Evolutionary conservation across 1,139 yeast species (phyloP).

Genomic region (Scheffersomyces segobiensis): DNA sequence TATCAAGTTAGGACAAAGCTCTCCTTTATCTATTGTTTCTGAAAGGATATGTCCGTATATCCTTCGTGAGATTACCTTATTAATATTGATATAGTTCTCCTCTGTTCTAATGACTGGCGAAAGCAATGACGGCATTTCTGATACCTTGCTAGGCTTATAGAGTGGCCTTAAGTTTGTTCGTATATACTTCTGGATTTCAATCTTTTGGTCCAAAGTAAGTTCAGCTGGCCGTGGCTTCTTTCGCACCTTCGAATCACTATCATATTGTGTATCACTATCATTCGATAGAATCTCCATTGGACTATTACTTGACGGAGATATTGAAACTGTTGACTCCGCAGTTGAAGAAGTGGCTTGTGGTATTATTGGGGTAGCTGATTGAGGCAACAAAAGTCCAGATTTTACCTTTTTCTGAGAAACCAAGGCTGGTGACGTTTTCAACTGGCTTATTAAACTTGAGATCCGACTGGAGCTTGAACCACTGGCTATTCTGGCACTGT

Average conservation of each 20-base stretch:
- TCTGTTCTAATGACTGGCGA: constrained; percentile 22
- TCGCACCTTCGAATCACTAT: constrained; percentile 7
- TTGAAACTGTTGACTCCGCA: constrained; percentile 4
- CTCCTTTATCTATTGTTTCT: constrained; percentile 10
- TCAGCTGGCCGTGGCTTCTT: constrained; percentile 9
- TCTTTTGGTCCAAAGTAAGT: constrained; percentile 47
- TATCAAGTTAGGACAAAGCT: constrained; percentile 10
- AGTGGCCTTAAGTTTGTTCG: constrained; percentile 51
- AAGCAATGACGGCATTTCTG: not conserved
- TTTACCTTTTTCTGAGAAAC: not conserved
- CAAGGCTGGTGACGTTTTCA: constrained; percentile 15
- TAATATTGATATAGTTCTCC: constrained; percentile 35
- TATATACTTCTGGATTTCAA: constrained; percentile 52
- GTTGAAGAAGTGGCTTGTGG: not conserved
- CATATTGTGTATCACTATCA: constrained; percentile 15
- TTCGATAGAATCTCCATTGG: constrained; percentile 9
- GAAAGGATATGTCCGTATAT: constrained; percentile 37
- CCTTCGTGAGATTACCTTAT: constrained; percentile 43
- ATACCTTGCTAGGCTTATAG: constrained; percentile 32
- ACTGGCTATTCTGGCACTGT: constrained; percentile 6
- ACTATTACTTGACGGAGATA: constrained; percentile 7
- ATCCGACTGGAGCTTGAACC: constrained; percentile 14
- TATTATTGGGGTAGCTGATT: not conserved
- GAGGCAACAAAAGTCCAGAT: not conserved
- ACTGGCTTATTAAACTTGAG: constrained; percentile 28